Evolutionary conservation across 495 filamentous ascomycete genomes (phyloP).

Genomic region (Xylaria palmicola): DNA sequence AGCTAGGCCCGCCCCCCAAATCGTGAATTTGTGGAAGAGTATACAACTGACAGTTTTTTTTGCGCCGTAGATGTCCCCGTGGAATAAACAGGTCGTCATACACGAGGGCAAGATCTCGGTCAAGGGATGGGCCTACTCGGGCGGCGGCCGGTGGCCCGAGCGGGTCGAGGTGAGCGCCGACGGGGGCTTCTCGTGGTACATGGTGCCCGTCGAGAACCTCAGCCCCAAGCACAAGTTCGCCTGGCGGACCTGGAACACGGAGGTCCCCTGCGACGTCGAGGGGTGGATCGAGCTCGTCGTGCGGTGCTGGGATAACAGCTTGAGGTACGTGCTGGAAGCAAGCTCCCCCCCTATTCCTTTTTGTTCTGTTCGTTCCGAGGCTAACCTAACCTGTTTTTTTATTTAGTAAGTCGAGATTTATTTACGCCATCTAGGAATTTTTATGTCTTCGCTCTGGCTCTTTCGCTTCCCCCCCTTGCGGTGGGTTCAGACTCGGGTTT

Average conservation of each 20-base stretch:
- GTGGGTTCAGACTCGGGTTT: no score
- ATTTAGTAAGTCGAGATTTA: neutral
- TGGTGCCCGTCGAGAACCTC: constrained; percentile 50
- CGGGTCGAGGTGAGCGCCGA: constrained; percentile 57
- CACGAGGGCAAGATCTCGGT: constrained; percentile 54
- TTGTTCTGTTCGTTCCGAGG: neutral
- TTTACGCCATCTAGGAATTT: no score
- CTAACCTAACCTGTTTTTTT: neutral
- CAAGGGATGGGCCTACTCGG: constrained; percentile 60
- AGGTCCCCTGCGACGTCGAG: constrained; percentile 56
- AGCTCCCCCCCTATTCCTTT: neutral
- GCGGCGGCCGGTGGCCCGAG: constrained; percentile 58
- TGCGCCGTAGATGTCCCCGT: constrained; percentile 42
- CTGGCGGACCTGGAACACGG: constrained; percentile 54
- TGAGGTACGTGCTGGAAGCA: constrained; percentile 36
- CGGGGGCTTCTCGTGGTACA: constrained; percentile 60
- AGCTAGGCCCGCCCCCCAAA: no score
- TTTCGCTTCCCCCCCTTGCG: no score
- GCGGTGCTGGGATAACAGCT: constrained; percentile 58
- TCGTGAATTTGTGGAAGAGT: no score
- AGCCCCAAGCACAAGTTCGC: constrained; percentile 54
- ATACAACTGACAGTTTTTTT: neutral
- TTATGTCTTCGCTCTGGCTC: no score
- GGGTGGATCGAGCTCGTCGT: constrained; percentile 59
- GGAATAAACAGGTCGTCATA: constrained; percentile 51